These are phyloP conservation scores for Terfezia boudieri DNA, from an alignment of 495 filamentous ascomycete species.

Conservation along the genomic window DNA sequence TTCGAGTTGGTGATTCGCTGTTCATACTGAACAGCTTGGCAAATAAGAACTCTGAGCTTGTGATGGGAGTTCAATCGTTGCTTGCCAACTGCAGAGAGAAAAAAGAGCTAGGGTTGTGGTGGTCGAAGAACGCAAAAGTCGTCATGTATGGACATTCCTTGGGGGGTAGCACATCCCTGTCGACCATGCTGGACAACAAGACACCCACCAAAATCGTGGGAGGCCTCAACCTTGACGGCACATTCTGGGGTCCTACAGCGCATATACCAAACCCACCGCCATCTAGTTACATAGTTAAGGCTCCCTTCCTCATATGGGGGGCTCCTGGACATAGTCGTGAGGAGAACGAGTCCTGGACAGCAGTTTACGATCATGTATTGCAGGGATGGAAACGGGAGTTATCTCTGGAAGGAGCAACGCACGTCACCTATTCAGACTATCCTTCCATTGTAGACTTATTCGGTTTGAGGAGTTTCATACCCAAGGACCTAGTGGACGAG, in stretches of 20 bases:
- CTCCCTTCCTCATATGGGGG: constrained; percentile 20
- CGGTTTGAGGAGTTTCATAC: constrained; percentile 2
- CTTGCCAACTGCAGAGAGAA: background rate
- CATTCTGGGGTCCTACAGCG: constrained; percentile 14
- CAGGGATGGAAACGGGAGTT: constrained; percentile 12
- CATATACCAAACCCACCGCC: background rate
- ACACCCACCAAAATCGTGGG: constrained; percentile 19
- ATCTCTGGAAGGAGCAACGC: constrained; percentile 3
- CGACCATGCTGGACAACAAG: constrained; percentile 21
- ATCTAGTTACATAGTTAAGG: constrained; percentile 2
- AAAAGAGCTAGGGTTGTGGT: background rate
- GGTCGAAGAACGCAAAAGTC: constrained; percentile 15
- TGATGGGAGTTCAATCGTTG: background rate
- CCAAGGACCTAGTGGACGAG: constrained; percentile 4
- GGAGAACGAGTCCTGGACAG: constrained; percentile 3
- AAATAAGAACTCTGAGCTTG: background rate
- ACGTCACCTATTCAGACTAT: constrained; percentile 21
- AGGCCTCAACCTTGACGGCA: constrained; percentile 29
- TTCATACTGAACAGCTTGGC: background rate
- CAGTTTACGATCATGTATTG: background rate
- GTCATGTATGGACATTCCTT: constrained; percentile 31
- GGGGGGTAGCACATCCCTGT: constrained; percentile 30
- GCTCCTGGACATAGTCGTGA: constrained; percentile 8
- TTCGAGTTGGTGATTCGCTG: background rate
- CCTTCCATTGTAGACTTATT: constrained; percentile 9